A percentile compares a stretch with the other conserved stretches of the same genome.
These are phyloP conservation scores for Acanthamoeba lenticulata DNA, from an alignment of 208 protist species.

Conservation along the genomic window DNA sequence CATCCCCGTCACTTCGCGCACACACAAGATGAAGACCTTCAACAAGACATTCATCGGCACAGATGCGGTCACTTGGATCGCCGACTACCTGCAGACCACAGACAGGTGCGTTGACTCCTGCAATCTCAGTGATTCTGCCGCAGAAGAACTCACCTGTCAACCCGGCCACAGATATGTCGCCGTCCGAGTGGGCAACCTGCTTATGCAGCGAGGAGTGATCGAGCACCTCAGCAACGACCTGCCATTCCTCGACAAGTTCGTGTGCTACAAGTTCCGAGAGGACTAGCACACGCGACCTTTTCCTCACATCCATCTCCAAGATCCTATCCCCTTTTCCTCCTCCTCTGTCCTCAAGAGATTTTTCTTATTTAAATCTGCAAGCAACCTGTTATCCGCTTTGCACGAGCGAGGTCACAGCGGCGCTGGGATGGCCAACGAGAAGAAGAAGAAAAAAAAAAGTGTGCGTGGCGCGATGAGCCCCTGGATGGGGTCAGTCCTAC, in stretches of 20 bases:
- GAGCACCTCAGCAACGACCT: background rate
- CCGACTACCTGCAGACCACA: background rate
- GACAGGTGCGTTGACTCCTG: background rate
- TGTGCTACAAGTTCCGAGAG: background rate
- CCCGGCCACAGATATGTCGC: background rate
- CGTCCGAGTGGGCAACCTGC: background rate
- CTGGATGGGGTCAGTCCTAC: too few species aligned
- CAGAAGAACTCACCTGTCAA: background rate
- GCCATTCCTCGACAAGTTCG: background rate
- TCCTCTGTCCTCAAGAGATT: too few species aligned
- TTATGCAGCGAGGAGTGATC: background rate
- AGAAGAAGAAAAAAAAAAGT: background rate
- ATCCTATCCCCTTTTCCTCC: too few species aligned
- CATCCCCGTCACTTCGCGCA: background rate
- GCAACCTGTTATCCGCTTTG: too few species aligned
- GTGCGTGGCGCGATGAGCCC: too few species aligned
- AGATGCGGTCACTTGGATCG: background rate
- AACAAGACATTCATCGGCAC: background rate
- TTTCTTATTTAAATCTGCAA: too few species aligned
- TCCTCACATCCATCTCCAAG: too few species aligned
- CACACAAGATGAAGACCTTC: conserved; percentile 5
- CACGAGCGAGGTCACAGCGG: too few species aligned
- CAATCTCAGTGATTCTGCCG: background rate
- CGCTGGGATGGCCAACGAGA: too few species aligned
- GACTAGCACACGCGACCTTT: too few species aligned